Conservation (phyloP, 192 early-diverging fungal species). For the Piromyces finnis region DNA sequence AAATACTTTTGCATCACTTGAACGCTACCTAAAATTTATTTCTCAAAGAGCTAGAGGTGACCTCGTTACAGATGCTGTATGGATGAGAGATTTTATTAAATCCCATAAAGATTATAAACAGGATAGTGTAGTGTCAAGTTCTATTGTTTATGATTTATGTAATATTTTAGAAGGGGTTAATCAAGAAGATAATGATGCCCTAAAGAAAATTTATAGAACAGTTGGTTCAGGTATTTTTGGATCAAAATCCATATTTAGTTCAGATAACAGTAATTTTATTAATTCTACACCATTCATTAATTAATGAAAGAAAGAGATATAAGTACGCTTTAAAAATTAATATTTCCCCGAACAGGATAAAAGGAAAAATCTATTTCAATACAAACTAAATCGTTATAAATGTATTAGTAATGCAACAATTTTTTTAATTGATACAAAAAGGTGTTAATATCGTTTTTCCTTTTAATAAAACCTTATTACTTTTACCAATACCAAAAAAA, state of each 20-base stretch:
- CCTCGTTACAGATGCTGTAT: neutral
- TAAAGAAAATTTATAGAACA: neutral
- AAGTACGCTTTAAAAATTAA: no score
- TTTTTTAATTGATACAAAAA: no score
- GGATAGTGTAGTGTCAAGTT: neutral
- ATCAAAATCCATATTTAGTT: neutral
- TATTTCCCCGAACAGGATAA: no score
- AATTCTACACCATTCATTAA: neutral
- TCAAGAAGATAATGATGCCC: neutral
- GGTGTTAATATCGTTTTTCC: neutral
- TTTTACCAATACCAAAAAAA: no score
- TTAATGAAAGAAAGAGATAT: no score
- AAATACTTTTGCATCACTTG: slow-evolving; percentile 15
- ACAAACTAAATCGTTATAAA: no score
- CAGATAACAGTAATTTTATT: neutral
- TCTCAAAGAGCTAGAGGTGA: neutral
- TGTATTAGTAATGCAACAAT: no score
- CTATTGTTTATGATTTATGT: neutral
- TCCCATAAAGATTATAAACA: neutral
- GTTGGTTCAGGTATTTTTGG: neutral
- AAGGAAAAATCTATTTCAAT: no score
- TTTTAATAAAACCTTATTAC: neutral
- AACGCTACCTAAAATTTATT: neutral
- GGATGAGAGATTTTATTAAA: neutral
- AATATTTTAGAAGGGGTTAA: neutral